A percentile compares a stretch with the other conserved stretches of the same genome.
phyloP scores from a whole-genome alignment of 257 asterid species.

The Jacaranda copaia region DNA sequence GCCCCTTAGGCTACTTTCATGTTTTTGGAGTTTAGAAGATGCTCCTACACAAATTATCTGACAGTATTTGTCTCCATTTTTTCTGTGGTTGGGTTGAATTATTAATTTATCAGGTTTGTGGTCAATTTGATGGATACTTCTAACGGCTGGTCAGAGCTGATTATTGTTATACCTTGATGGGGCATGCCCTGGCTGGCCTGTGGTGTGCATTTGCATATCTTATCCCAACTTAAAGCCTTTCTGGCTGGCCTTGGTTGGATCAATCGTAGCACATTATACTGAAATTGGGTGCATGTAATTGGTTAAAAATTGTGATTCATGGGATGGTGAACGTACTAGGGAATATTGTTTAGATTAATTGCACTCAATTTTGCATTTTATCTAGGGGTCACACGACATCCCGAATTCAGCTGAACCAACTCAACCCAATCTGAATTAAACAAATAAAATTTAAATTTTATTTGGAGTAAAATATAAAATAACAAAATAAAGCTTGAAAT shows the following conservation, averaged over 20 bases:
- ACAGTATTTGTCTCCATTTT: background rate
- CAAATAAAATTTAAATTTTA: no score
- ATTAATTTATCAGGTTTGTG: background rate
- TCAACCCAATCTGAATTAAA: no score
- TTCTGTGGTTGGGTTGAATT: background rate
- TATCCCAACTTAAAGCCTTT: background rate
- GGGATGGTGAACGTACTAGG: no score
- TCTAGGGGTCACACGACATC: no score
- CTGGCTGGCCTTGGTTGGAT: background rate
- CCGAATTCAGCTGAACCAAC: no score
- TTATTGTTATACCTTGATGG: background rate
- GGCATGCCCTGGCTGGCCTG: no score
- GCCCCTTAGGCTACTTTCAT: constrained; percentile 38
- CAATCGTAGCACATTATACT: background rate
- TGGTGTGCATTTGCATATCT: background rate
- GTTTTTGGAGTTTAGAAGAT: constrained; percentile 45
- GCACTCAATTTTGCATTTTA: background rate
- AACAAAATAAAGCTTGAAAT: no score
- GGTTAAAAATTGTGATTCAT: background rate
- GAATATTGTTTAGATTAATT: background rate
- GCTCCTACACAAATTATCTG: constrained; percentile 11
- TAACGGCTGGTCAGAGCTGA: background rate
- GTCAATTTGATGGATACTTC: background rate
- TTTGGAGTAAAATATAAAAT: no score
- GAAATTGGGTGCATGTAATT: background rate